Base-by-base conservation (phyloP, 2,329 filamentous ascomycete species). In the Macroventuria anomochaeta region DNA sequence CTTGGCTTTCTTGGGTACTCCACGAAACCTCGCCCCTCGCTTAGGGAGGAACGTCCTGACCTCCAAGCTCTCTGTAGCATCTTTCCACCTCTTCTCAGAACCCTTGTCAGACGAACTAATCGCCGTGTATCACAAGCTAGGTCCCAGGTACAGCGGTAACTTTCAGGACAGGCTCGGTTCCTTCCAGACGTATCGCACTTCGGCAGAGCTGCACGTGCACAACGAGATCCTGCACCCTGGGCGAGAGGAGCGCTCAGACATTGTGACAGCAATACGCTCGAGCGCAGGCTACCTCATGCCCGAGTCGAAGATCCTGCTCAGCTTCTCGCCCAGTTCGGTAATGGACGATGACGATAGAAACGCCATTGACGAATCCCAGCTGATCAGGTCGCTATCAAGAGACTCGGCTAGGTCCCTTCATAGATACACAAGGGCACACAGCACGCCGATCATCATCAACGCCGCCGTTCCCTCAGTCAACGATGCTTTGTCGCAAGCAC, bases 131-230 rank as follows among this genome's bases (percentile, higher is more conserved):
- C 91, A 89, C 70, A 90, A 93, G 42, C 86, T 99, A 15, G 93
- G 95, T 0, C 89, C 92, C 20, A 86, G 91, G 40, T 99, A 99
- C 65, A 88, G 91, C 68, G 95, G 95, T 13, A 99, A 99, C 70
- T 96, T 96, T 64, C 95, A 99, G 75, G 95, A 99, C 69, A 95
- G 91, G 63, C 82, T 99, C 12, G 95, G 96, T 5, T 93, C 92
- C 1, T 96, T 99, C 68, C 92, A 97, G 70, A 99, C 96, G 0
- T 99, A 99, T 70, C 87, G 90, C 65, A 93, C 95, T 6, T 97
- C 95, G 1, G 93, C 95, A 7, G 88, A 90, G 47, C 79, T 99
- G 32, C 95, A 96, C 54, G 82, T 97, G 46, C 88, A 93, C 38
- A 97, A 97, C 65, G 95, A 99, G 69, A 85, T 92, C 44, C 82